Conservation (phyloP, 495 filamentous ascomycete species). For the Trichoderma gamsii region DNA sequence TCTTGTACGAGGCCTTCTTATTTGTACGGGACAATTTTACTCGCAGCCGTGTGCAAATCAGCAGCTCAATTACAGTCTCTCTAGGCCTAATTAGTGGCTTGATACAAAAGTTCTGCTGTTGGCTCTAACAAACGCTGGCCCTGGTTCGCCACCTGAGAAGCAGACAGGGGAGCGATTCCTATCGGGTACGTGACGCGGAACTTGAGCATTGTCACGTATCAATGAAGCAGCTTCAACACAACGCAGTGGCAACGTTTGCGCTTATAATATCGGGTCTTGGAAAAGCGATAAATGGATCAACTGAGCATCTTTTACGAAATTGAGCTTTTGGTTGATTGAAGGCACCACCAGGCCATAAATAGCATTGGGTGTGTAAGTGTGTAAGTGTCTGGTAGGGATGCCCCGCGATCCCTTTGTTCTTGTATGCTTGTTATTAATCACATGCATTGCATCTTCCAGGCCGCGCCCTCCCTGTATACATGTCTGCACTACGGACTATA, state of each 20-base stretch:
- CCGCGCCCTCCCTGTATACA: not conserved
- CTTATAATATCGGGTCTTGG: too few species aligned
- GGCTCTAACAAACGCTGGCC: not conserved
- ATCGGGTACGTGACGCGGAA: not conserved
- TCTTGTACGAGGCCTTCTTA: too few species aligned
- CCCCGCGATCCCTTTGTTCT: not conserved
- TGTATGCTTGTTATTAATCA: too few species aligned
- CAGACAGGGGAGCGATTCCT: not conserved
- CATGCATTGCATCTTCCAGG: not conserved
- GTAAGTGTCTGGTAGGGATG: not conserved
- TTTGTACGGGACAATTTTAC: too few species aligned
- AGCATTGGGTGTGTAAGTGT: not conserved
- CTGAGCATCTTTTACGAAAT: too few species aligned
- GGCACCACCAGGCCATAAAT: not conserved
- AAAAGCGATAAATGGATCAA: too few species aligned
- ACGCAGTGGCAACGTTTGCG: too few species aligned
- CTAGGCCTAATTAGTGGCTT: not conserved
- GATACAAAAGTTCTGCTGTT: not conserved
- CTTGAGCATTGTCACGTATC: not conserved
- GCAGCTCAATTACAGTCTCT: too few species aligned
- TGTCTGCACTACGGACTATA: not conserved
- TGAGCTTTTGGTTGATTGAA: too few species aligned
- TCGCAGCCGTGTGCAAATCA: too few species aligned
- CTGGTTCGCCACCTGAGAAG: too few species aligned
- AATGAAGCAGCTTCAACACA: too few species aligned